A percentile compares a stretch with the other conserved stretches of the same genome.
Conservation (phyloP, 805 yeast species). For the Grigorovia yakushimaensis region DNA sequence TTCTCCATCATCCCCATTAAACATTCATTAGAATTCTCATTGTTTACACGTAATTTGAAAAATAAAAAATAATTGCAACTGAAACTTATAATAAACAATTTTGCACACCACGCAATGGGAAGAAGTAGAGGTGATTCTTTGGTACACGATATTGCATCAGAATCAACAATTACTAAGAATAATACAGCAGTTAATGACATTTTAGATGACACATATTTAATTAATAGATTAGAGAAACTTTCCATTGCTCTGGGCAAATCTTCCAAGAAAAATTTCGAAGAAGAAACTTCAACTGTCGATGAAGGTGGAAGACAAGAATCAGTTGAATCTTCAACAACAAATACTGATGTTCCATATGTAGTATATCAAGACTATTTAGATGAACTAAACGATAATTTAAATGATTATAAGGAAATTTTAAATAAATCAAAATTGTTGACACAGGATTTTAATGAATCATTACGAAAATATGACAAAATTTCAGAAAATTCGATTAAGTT, state of each 20-base stretch:
- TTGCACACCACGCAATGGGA: background rate
- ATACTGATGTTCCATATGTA: constrained; percentile 7
- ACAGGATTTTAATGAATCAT: constrained; percentile 21
- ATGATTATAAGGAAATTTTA: constrained; percentile 33
- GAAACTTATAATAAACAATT: background rate
- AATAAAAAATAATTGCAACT: no score
- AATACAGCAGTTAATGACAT: constrained; percentile 14
- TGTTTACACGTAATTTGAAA: background rate
- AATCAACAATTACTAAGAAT: constrained; percentile 17
- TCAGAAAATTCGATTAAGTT: constrained; percentile 30
- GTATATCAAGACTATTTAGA: constrained; percentile 14
- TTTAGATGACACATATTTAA: constrained; percentile 19
- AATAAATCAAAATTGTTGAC: constrained; percentile 31
- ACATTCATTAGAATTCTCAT: no score
- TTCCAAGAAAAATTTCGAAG: background rate
- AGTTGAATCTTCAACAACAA: background rate
- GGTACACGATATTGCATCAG: constrained; percentile 51
- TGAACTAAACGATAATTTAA: constrained; percentile 26
- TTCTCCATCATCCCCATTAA: no score
- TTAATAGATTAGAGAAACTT: constrained; percentile 15
- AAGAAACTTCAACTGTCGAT: background rate
- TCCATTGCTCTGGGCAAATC: constrained; percentile 6
- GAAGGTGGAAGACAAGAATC: background rate
- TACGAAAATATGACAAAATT: constrained; percentile 27
- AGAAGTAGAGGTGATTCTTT: constrained; percentile 51